Conservation (phyloP, 2,329 filamentous ascomycete genomes). For the Fusarium musae region DNA sequence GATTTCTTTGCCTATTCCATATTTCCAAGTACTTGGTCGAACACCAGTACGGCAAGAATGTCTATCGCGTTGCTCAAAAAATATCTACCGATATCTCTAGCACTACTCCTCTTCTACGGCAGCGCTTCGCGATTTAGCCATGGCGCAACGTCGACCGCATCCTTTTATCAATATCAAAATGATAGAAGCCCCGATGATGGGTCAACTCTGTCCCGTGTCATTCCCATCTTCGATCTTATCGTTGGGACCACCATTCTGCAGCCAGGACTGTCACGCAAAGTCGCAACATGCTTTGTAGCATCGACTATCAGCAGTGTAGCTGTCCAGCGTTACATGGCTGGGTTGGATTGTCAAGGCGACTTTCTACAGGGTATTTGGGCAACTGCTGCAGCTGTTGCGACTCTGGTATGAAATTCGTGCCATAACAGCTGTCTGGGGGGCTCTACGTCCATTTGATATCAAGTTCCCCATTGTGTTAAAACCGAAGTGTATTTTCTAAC, state of each 20-base stretch:
- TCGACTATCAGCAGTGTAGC: conserved; percentile 13
- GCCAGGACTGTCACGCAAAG: not conserved
- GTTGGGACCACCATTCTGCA: conserved; percentile 7
- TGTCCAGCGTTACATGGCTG: conserved; percentile 1
- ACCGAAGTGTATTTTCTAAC: no score
- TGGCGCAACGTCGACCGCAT: conserved; percentile 17
- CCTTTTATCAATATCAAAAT: conserved; percentile 26
- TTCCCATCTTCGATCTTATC: conserved; percentile 24
- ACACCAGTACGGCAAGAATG: not conserved
- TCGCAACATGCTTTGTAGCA: conserved; percentile 27
- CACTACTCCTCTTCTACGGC: conserved; percentile 28
- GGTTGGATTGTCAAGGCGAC: conserved; percentile 1
- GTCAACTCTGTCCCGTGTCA: not conserved
- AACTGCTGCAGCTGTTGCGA: not conserved
- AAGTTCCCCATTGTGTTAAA: no score
- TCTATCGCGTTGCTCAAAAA: not conserved
- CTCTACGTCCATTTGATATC: no score
- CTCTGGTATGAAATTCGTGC: not conserved
- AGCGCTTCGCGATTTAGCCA: conserved; percentile 30
- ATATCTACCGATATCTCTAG: conserved; percentile 13
- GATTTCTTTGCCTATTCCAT: fast-evolving
- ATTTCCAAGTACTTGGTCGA: fast-evolving
- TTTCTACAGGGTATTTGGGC: conserved; percentile 22
- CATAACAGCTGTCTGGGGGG: fast-evolving
- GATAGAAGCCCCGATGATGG: conserved; percentile 17